phyloP scores from a whole-genome alignment of 2,329 filamentous ascomycete genomes.

The Talaromyces verruculosus region DNA sequence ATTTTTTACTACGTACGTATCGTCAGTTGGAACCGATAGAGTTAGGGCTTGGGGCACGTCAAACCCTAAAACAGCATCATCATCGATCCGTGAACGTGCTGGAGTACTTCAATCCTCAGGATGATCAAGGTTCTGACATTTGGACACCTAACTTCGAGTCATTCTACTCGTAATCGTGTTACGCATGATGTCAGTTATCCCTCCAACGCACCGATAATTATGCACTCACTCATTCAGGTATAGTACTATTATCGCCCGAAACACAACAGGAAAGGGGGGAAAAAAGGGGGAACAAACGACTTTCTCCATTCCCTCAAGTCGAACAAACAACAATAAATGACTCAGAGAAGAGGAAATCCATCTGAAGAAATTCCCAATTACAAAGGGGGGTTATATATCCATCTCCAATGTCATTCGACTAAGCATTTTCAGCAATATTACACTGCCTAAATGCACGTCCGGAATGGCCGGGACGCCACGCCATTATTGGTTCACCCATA shows the following conservation, averaged over 20 bases:
- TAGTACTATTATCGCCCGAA: neutral
- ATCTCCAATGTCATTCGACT: slow-evolving; percentile 1
- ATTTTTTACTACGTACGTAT: neutral
- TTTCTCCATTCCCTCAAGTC: neutral
- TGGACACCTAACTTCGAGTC: neutral
- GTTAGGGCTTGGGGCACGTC: slow-evolving; percentile 11
- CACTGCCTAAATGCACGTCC: slow-evolving; percentile 2
- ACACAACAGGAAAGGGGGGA: neutral
- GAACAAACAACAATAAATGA: neutral
- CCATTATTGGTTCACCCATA: neutral
- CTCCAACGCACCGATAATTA: neutral
- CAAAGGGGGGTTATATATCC: neutral
- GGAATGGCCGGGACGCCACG: slow-evolving; percentile 1
- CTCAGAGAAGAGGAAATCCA: neutral
- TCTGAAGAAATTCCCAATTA: neutral
- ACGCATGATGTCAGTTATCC: neutral
- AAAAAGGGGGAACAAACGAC: neutral
- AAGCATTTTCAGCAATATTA: neutral
- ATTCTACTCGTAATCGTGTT: neutral
- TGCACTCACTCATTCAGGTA: neutral
- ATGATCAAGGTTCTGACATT: neutral
- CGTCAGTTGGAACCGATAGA: neutral
- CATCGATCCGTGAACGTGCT: neutral
- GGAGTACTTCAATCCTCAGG: no score
- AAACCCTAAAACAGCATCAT: slow-evolving; percentile 1